Evolutionary conservation across 352 stramenopile species (phyloP), one percentile per base, ranked within the genome.

Genomic region (Globisporangium viniferum): DNA sequence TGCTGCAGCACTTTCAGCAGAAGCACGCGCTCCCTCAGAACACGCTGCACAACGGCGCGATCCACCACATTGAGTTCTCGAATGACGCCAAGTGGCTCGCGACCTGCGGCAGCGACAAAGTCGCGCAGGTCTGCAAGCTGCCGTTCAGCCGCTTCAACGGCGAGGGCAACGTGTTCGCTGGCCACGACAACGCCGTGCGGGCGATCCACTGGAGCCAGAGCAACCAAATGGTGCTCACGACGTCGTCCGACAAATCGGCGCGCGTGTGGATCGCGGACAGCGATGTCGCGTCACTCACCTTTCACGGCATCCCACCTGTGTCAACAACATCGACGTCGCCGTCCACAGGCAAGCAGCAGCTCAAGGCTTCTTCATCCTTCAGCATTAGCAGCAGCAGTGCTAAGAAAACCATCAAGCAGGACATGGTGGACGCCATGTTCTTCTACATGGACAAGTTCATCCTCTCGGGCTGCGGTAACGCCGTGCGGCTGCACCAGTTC

Each of bases 391-490:
- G 54, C 55, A 75, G 73, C 59, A 88, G 72, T 49, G 71, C 79
- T 27, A 89, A 89, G 68, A 90, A 84, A 61, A 64, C 62, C 3
- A 68, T 75, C 20, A 72, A 75, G 59, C 79, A 84, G 36, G 81
- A 90, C n/a, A 71, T 95, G 24, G 70, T 87, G 20, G 81, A 92
- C 66, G 80, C 83, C 20, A 67, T 72, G 29, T 96, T 96, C 62
- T 96, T 94, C 65, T 95, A 94, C 71, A 90, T 95, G 84, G 89
- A 96, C 74, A 92, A 92, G 69, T 96, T 96, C 59, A 66, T 95
- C 31, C 62, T 94, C 7, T 88, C 86, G 12, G 82, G 84, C 24
- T 86, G 73, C 41, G 88, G 84, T 5, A 93, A 89, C 59, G 57
- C 75, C 35, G 62, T 90, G 27, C 82, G 83, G 29, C 63, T 96